Percentiles rank a stretch among this genome's conserved stretches.
Evolutionary conservation across 139 green algal genomes (phyloP).

Genomic region (Coelastrella sp.): DNA sequence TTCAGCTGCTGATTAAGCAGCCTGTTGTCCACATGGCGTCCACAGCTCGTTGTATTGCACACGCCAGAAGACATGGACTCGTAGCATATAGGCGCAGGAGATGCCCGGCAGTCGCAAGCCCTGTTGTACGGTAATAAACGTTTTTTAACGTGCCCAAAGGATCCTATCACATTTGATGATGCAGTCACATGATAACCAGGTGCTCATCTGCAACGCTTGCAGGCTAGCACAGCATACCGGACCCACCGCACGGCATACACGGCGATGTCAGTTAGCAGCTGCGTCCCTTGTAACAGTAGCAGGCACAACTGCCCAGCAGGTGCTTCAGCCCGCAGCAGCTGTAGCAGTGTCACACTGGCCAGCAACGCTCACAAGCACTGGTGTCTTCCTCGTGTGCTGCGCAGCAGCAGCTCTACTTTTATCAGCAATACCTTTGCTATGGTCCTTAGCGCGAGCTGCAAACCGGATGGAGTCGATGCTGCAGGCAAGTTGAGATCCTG

Average conservation of each 20-base stretch:
- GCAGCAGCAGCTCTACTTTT: slow-evolving; percentile 39
- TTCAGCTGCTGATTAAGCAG: no score
- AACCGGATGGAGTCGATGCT: slow-evolving; percentile 44
- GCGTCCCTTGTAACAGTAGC: background rate
- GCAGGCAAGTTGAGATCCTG: slow-evolving; percentile 23
- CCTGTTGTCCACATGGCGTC: background rate
- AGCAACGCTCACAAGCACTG: background rate
- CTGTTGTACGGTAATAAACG: no score
- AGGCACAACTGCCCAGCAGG: slow-evolving; percentile 12
- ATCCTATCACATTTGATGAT: no score
- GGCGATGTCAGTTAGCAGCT: background rate
- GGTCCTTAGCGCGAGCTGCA: slow-evolving; percentile 20
- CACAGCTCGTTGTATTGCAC: background rate
- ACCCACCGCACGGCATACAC: background rate
- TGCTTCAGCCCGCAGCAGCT: background rate
- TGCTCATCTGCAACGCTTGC: no score
- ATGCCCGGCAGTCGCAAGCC: no score
- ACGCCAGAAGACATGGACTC: no score
- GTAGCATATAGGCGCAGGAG: no score
- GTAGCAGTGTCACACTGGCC: slow-evolving; percentile 22
- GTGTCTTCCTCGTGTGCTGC: slow-evolving; percentile 45
- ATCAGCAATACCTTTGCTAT: slow-evolving; percentile 36
- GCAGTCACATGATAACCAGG: no score
- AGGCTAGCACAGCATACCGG: no score
- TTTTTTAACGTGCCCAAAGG: no score